Percentiles rank a stretch among this genome's conserved stretches.
phyloP scores from a whole-genome alignment of 805 yeast species.

The Soucietia sequanensis region DNA sequence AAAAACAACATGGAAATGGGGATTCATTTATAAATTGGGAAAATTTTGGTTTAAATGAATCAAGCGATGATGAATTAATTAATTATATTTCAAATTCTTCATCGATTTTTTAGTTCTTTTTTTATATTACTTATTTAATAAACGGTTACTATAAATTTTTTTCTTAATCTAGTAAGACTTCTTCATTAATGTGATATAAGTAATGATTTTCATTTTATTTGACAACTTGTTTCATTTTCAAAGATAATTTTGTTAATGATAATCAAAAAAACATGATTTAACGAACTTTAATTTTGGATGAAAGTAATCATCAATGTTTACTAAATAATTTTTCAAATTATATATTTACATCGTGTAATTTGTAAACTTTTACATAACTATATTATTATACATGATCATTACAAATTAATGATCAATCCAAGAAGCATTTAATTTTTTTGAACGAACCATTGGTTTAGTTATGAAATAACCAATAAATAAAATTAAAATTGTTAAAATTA shows the following conservation, averaged over 20 bases:
- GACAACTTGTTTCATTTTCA: too few relatives aligned
- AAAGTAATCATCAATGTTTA: constrained; percentile 6
- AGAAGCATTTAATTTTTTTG: constrained; percentile 49
- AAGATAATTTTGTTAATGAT: too few relatives aligned
- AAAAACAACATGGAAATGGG: constrained; percentile 7
- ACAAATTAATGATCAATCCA: constrained; percentile 44
- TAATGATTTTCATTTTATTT: too few relatives aligned
- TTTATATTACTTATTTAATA: not conserved
- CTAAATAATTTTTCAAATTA: not conserved
- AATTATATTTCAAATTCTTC: constrained; percentile 1
- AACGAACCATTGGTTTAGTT: constrained; percentile 57
- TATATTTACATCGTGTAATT: not conserved
- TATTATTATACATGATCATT: not conserved
- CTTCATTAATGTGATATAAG: too few relatives aligned
- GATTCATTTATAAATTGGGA: constrained; percentile 23
- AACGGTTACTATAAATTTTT: too few relatives aligned
- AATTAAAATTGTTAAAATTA: constrained; percentile 57
- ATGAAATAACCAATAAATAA: constrained; percentile 47
- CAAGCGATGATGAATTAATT: constrained; percentile 4
- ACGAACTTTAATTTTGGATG: constrained; percentile 29
- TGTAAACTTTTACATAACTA: not conserved
- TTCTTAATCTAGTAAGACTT: too few relatives aligned
- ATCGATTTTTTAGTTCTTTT: not conserved
- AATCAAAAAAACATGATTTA: too few relatives aligned
- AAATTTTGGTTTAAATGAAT: constrained; percentile 25